These are phyloP conservation scores for Globisporangium polare DNA, from an alignment of 352 stramenopile genomes.

Conservation along the genomic window DNA sequence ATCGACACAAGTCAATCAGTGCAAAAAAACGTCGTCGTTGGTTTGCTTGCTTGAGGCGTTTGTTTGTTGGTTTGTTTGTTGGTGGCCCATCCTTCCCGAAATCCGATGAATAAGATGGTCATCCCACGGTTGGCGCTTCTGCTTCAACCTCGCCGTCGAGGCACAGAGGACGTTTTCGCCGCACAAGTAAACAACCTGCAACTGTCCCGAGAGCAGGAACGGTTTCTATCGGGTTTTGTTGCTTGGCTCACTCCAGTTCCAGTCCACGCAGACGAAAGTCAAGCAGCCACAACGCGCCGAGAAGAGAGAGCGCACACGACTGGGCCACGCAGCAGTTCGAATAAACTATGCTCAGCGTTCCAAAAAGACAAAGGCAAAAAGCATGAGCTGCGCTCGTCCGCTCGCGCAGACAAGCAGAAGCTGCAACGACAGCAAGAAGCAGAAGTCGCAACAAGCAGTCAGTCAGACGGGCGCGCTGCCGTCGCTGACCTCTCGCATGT, in stretches of 20 bases:
- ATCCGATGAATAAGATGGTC: background rate
- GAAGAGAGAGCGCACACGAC: too few species aligned
- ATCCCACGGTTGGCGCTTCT: background rate
- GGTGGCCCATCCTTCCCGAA: background rate
- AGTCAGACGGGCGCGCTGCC: background rate
- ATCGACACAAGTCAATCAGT: background rate
- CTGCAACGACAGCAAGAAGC: background rate
- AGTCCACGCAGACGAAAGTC: too few species aligned
- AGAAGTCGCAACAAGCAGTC: background rate
- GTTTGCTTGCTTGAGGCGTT: background rate
- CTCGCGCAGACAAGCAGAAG: background rate
- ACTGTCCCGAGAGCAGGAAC: background rate
- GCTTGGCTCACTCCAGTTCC: too few species aligned
- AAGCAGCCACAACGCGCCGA: too few species aligned
- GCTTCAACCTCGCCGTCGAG: background rate
- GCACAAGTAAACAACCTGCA: background rate
- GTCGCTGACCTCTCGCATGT: background rate
- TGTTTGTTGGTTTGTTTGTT: background rate
- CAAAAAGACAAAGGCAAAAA: too few species aligned
- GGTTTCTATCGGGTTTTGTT: too few species aligned
- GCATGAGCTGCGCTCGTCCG: too few species aligned
- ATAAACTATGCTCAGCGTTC: too few species aligned
- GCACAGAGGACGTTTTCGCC: background rate
- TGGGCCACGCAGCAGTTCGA: too few species aligned
- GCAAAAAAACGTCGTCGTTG: background rate